Evolutionary conservation across 2,329 filamentous ascomycete species (phyloP), one percentile per base, ranked within the genome.

Genomic region (Gnomoniopsis sp.): DNA sequence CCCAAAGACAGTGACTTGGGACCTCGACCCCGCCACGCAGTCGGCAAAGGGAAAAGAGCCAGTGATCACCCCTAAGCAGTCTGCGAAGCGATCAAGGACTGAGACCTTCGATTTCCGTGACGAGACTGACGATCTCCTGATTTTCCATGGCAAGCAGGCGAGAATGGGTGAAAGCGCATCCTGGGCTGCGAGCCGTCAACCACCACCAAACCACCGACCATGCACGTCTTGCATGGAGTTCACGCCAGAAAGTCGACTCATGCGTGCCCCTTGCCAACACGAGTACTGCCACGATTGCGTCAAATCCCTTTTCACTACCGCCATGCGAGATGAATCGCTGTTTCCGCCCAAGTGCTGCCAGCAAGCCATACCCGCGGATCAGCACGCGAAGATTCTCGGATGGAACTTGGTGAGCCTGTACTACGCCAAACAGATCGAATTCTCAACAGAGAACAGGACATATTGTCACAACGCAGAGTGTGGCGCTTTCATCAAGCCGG

Each of bases 381-480:
- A 47, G 44, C 44, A 47, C 21, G 19, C 21, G 19, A 3, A 12
- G 8, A 22, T 47, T 10, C 44, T 47, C 6, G 44, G 44, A 11
- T 2, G 10, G 0, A 59, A 74, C 1, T 46, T 81, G 0, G 58
- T 74, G 0, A 59, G 64, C 0, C 43, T 67, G 6, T 83, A 78
- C 61, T 64, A 69, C 8, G 66, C 66, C 1, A 86, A 82, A 65
- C 71, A 75, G 26, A 22, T 77, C 2, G 83, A 87, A 65, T 74
- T 77, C 6, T 71, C 72, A 0, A 81, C 79, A 0, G 65, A 67
- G 1, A 70, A 84, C 53, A 69, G 77, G 17, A 81, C 73, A 0
- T 86, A 87, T 65, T 87, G 84, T 62, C 74, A 76, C 36, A 58
- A 61, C 0, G 56, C 67, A 0, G 47, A 61, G 0, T 86, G 83